Evolutionary conservation across 805 yeast genomes (phyloP).

Genomic region (Alloascoidea hylecoeti): DNA sequence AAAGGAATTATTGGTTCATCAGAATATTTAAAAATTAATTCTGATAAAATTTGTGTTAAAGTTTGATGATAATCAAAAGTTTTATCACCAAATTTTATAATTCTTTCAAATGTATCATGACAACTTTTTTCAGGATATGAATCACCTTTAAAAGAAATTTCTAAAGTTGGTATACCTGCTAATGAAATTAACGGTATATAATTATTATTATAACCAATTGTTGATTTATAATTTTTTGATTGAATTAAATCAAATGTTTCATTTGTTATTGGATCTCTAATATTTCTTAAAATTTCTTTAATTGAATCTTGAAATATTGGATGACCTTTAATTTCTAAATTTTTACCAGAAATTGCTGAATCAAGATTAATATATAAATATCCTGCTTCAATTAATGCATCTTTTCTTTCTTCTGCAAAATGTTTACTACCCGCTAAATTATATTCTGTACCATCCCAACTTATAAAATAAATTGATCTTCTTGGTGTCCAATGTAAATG

Average conservation of each 20-base stretch:
- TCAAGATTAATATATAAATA: slow-evolving; percentile 66
- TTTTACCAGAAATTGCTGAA: slow-evolving; percentile 37
- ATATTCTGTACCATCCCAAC: slow-evolving; percentile 73
- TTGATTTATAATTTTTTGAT: slow-evolving; percentile 3
- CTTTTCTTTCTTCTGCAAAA: slow-evolving; percentile 45
- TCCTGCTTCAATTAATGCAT: slow-evolving; percentile 41
- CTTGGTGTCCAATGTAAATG: slow-evolving; percentile 71
- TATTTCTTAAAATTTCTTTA: slow-evolving; percentile 21
- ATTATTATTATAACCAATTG: slow-evolving; percentile 19
- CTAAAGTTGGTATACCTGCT: slow-evolving; percentile 59
- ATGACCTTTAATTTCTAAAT: slow-evolving; percentile 42
- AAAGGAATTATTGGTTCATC: slow-evolving; percentile 73
- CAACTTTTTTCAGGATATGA: slow-evolving; percentile 40
- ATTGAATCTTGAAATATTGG: slow-evolving; percentile 42
- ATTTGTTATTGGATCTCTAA: slow-evolving; percentile 8
- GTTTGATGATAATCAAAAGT: slow-evolving; percentile 39
- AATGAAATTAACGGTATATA: slow-evolving; percentile 51
- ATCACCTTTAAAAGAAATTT: slow-evolving; percentile 31
- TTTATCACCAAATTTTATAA: slow-evolving; percentile 37
- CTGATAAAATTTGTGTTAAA: slow-evolving; percentile 40
- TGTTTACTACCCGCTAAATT: slow-evolving; percentile 80
- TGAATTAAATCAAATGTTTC: slow-evolving; percentile 12
- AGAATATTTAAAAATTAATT: slow-evolving; percentile 39
- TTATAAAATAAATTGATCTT: slow-evolving; percentile 67
- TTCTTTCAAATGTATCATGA: slow-evolving; percentile 47